These are phyloP conservation scores for Eleusine indica DNA, from an alignment of 176 grass and related monocot genomes.

Conservation along the genomic window DNA sequence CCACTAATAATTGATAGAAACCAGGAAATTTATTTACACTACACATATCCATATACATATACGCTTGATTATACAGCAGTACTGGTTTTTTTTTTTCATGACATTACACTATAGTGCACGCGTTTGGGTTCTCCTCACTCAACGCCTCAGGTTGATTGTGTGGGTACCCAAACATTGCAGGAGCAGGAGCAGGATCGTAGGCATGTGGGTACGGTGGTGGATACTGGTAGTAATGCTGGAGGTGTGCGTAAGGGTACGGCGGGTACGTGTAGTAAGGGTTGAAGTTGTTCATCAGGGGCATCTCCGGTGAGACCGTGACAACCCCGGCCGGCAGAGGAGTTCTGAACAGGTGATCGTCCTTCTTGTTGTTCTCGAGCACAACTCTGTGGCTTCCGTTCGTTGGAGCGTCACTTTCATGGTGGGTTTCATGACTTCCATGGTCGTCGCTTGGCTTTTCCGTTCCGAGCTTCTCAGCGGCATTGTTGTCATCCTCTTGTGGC, in stretches of 20 bases:
- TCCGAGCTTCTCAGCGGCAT: neutral
- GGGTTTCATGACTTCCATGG: neutral
- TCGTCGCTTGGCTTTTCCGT: neutral
- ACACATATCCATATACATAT: neutral
- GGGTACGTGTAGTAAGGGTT: neutral
- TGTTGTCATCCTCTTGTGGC: neutral
- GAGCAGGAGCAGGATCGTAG: neutral
- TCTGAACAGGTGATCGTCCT: constrained; percentile 15
- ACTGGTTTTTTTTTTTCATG: neutral
- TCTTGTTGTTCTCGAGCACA: neutral
- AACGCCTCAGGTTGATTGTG: neutral
- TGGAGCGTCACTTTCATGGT: neutral
- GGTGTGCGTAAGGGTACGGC: neutral
- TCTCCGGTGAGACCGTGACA: constrained; percentile 24
- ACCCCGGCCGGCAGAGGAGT: neutral
- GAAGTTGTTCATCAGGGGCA: neutral
- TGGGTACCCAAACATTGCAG: neutral
- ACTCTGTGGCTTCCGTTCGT: neutral
- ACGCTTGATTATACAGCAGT: neutral
- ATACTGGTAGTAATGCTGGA: neutral
- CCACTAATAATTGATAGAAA: too few relatives aligned
- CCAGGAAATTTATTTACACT: neutral
- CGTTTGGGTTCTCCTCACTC: constrained; percentile 41
- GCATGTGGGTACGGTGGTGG: neutral
- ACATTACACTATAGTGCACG: constrained; percentile 35